Conservation (phyloP, 139 green algal genomes). For the Astrephomene gubernaculifera region DNA sequence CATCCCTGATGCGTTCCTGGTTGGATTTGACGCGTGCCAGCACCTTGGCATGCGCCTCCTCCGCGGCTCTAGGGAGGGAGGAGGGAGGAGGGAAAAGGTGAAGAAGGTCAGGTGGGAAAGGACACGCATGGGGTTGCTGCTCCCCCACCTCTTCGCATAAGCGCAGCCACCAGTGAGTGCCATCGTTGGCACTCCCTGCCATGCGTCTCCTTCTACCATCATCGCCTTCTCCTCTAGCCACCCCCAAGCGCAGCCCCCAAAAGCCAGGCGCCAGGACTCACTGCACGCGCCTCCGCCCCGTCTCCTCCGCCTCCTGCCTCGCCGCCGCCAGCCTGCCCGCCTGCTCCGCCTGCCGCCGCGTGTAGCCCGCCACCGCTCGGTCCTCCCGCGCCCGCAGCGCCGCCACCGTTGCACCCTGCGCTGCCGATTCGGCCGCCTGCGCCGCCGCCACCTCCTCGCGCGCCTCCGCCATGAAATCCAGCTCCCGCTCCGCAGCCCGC, state of each 20-base stretch:
- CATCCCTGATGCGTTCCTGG: slow-evolving; percentile 34
- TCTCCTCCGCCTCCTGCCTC: slow-evolving; percentile 29
- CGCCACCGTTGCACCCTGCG: neutral
- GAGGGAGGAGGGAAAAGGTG: too few species aligned
- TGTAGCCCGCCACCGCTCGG: slow-evolving; percentile 23
- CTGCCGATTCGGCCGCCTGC: slow-evolving; percentile 9
- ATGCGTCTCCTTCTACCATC: too few species aligned
- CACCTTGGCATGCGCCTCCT: slow-evolving; percentile 38
- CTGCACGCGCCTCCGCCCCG: slow-evolving; percentile 26
- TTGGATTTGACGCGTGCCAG: slow-evolving; percentile 35
- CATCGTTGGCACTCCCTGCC: too few species aligned
- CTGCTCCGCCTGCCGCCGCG: slow-evolving; percentile 22
- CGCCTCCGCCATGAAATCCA: slow-evolving; percentile 57
- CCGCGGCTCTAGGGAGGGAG: slow-evolving; percentile 19
- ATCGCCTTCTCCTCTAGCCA: neutral
- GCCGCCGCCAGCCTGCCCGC: slow-evolving; percentile 12
- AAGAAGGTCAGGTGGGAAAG: too few species aligned
- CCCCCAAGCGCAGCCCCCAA: neutral
- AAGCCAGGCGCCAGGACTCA: neutral
- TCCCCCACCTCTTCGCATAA: too few species aligned
- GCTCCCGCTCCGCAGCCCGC: slow-evolving; percentile 51
- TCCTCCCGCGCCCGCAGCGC: slow-evolving; percentile 44
- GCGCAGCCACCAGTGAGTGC: too few species aligned
- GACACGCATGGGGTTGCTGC: too few species aligned
- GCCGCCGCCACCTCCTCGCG: slow-evolving; percentile 27